Percentiles rank a stretch among this genome's conserved stretches.
These are phyloP conservation scores for Dioszegia aurantiaca DNA, from an alignment of 768 basidiomycete species.

Conservation along the genomic window DNA sequence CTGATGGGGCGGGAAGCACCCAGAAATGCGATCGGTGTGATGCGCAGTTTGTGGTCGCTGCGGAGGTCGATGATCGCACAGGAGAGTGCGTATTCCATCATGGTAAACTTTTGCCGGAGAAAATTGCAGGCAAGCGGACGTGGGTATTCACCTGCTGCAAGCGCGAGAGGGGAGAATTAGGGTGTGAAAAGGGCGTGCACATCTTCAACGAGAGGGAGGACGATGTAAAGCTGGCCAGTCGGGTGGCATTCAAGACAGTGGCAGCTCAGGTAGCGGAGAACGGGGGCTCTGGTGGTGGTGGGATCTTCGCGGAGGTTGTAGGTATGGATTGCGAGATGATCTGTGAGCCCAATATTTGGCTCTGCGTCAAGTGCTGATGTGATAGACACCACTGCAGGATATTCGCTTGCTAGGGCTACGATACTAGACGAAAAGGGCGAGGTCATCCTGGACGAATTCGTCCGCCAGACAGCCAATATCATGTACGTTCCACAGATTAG, in stretches of 20 bases:
- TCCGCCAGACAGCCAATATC: constrained; percentile 42
- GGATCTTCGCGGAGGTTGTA: constrained; percentile 63
- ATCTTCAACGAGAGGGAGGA: constrained; percentile 78
- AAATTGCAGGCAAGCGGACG: constrained; percentile 70
- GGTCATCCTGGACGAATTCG: constrained; percentile 68
- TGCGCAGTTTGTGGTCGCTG: constrained; percentile 65
- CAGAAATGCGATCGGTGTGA: constrained; percentile 76
- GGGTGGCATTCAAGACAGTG: constrained; percentile 39
- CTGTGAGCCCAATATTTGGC: constrained; percentile 31
- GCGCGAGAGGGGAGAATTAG: constrained; percentile 38
- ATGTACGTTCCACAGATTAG: constrained; percentile 38
- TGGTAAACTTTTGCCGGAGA: constrained; percentile 66
- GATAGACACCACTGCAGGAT: constrained; percentile 76
- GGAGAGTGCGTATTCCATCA: constrained; percentile 77
- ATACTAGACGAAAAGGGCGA: constrained; percentile 74
- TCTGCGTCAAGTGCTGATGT: constrained; percentile 45
- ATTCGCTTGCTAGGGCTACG: constrained; percentile 85
- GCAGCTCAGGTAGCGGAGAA: constrained; percentile 25
- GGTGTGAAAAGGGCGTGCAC: constrained; percentile 59
- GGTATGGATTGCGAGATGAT: constrained; percentile 97
- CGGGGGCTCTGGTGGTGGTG: constrained; percentile 12
- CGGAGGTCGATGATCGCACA: constrained; percentile 37
- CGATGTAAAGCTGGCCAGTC: constrained; percentile 30
- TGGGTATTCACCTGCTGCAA: constrained; percentile 43
- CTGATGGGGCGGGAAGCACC: constrained; percentile 61